These are phyloP conservation scores for Zymoseptoria crescenta DNA, from an alignment of 2,329 filamentous ascomycete species.

Conservation along the genomic window DNA sequence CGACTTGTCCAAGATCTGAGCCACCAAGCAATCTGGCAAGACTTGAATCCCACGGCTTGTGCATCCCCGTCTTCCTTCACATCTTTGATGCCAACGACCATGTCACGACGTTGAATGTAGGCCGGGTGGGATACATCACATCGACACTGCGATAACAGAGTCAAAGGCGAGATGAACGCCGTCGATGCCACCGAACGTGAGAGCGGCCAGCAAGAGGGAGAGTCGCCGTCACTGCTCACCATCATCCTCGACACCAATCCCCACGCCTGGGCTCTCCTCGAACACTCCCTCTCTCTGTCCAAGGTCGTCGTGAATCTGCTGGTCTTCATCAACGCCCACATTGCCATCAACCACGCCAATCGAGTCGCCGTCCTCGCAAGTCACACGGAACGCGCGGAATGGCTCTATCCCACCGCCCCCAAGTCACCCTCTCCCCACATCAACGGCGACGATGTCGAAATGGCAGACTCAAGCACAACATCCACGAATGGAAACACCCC, in stretches of 20 bases:
- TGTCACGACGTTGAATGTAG: background rate
- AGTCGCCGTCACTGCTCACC: slow-evolving; percentile 72
- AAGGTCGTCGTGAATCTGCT: slow-evolving; percentile 81
- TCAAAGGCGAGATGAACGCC: slow-evolving; percentile 47
- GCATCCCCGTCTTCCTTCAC: background rate
- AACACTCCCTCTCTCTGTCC: slow-evolving; percentile 66
- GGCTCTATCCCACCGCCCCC: slow-evolving; percentile 67
- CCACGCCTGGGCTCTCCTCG: slow-evolving; percentile 78
- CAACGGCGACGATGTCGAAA: slow-evolving; percentile 29
- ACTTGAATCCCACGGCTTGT: background rate
- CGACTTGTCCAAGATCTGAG: background rate
- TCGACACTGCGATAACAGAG: too few relatives aligned
- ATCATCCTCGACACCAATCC: slow-evolving; percentile 96
- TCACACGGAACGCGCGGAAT: slow-evolving; percentile 76
- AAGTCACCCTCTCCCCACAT: slow-evolving; percentile 8
- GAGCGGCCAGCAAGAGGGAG: slow-evolving; percentile 27
- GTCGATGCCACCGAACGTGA: slow-evolving; percentile 51
- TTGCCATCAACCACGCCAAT: slow-evolving; percentile 89
- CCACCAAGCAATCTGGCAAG: background rate
- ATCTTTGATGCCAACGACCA: slow-evolving; percentile 1
- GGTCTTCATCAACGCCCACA: slow-evolving; percentile 93
- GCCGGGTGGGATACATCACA: too few relatives aligned
- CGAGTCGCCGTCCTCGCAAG: slow-evolving; percentile 87
- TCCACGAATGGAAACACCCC: slow-evolving; percentile 18
- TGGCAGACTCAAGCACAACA: slow-evolving; percentile 18